phyloP scores from a whole-genome alignment of 305 asterid species.

The Andrographis paniculata region DNA sequence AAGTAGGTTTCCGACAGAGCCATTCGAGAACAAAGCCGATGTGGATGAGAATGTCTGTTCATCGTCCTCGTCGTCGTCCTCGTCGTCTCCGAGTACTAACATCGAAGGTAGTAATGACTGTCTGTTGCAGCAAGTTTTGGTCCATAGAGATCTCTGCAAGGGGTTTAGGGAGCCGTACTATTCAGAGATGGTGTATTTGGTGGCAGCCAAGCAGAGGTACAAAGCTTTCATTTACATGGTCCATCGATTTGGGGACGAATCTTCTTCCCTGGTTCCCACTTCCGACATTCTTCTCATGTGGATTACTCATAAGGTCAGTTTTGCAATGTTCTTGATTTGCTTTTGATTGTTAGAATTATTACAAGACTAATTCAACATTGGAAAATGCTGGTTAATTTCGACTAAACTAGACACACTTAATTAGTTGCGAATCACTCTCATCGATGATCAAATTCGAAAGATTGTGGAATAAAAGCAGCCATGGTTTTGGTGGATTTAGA shows the following conservation, averaged over 20 bases:
- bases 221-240: slow-evolving; percentile 56
- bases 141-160: slow-evolving; percentile 34
- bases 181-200: slow-evolving; percentile 64
- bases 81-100: too few species aligned
- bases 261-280: slow-evolving; percentile 61
- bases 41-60: too few species aligned
- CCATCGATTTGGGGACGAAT: slow-evolving; percentile 40
- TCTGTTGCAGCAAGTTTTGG: slow-evolving; percentile 19
- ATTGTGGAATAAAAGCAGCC: too few species aligned
- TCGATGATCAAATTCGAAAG: too few species aligned
- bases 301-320: slow-evolving; percentile 74
- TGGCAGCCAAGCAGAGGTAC: slow-evolving; percentile 78
- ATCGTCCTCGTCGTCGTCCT: background rate
- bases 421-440: too few species aligned
- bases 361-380: too few species aligned
- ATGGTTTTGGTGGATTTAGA: too few species aligned
- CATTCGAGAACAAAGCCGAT: slow-evolving; percentile 51
- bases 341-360: too few species aligned
- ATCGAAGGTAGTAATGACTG: too few species aligned
- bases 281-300: slow-evolving; percentile 75
- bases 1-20: slow-evolving; percentile 50
- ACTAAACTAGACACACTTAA: too few species aligned
- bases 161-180: slow-evolving; percentile 56
- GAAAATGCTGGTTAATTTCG: too few species aligned
- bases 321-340: background rate